These are phyloP conservation scores for Saccharum officinarum DNA, from an alignment of 176 grass and related monocot genomes.

Conservation along the genomic window DNA sequence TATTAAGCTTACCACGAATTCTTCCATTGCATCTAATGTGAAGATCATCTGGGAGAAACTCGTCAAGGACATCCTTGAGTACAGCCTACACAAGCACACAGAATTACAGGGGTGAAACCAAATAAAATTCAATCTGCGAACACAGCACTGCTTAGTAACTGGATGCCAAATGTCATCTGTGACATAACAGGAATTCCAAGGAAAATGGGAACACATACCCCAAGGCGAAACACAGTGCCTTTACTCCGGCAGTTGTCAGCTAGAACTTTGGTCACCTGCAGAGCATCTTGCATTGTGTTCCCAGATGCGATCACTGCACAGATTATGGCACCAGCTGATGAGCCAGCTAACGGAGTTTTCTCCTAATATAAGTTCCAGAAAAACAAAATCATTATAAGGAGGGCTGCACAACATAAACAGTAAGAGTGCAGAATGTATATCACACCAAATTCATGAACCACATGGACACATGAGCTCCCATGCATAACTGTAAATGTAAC, in stretches of 20 bases:
- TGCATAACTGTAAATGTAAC: slow-evolving; percentile 5
- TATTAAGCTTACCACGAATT: slow-evolving; percentile 62
- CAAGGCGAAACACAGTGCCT: slow-evolving; percentile 91
- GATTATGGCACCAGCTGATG: slow-evolving; percentile 96
- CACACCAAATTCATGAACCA: slow-evolving; percentile 27
- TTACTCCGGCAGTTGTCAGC: slow-evolving; percentile 84
- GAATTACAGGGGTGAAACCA: slow-evolving; percentile 13
- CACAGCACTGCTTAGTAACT: neutral
- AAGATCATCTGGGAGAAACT: slow-evolving; percentile 92
- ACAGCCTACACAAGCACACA: slow-evolving; percentile 76
- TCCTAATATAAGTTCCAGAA: slow-evolving; percentile 50
- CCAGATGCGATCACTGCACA: slow-evolving; percentile 96
- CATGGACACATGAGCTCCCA: neutral
- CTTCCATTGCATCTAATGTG: slow-evolving; percentile 86
- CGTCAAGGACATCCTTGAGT: slow-evolving; percentile 71
- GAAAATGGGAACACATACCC: slow-evolving; percentile 38
- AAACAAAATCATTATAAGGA: slow-evolving; percentile 16
- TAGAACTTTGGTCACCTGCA: slow-evolving; percentile 74
- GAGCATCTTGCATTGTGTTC: slow-evolving; percentile 83
- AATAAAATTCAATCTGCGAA: slow-evolving; percentile 16
- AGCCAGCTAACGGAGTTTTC: slow-evolving; percentile 90
- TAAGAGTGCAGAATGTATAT: neutral
- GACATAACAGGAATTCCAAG: neutral
- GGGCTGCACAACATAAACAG: neutral
- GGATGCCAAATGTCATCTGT: neutral